These are phyloP conservation scores for Aspergillus unguis DNA, from an alignment of 2,329 filamentous ascomycete species.

Conservation along the genomic window DNA sequence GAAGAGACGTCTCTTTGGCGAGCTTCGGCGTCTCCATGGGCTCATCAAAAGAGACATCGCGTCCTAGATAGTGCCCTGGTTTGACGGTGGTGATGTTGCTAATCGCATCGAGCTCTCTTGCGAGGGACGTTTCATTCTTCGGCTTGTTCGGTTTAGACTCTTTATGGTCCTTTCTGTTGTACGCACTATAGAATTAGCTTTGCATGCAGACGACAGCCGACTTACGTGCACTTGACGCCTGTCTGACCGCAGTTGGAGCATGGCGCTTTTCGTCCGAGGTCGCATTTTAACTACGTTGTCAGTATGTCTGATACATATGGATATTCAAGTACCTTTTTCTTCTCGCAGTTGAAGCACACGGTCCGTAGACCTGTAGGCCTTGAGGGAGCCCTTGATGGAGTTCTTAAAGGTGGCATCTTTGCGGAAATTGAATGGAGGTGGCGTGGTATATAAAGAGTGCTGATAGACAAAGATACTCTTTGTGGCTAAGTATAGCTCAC, in stretches of 20 bases:
- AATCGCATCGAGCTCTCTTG: background rate
- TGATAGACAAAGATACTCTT: too few species aligned
- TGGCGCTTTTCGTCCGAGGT: slow-evolving; percentile 25
- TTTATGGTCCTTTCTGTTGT: background rate
- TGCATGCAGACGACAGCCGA: too few species aligned
- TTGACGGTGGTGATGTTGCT: background rate
- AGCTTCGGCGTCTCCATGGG: slow-evolving; percentile 27
- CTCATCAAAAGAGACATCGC: slow-evolving; percentile 28
- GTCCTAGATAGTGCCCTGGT: slow-evolving; percentile 19
- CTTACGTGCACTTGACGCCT: slow-evolving; percentile 25
- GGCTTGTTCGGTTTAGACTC: background rate
- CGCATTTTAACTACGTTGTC: slow-evolving; percentile 22
- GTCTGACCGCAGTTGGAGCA: slow-evolving; percentile 26
- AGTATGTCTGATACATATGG: slow-evolving; percentile 16
- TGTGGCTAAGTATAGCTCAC: too few species aligned
- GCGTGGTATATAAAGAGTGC: too few species aligned
- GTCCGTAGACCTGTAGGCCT: background rate
- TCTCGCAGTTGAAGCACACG: slow-evolving; percentile 44
- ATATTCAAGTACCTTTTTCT: slow-evolving; percentile 35
- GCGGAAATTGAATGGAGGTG: background rate
- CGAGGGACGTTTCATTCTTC: background rate
- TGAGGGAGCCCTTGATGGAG: background rate
- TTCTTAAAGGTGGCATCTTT: background rate
- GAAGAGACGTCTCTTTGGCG: slow-evolving; percentile 12
- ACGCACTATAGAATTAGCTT: background rate